phyloP scores from a whole-genome alignment of 2,329 filamentous ascomycete species.

The Sporothrix euskadiensis region DNA sequence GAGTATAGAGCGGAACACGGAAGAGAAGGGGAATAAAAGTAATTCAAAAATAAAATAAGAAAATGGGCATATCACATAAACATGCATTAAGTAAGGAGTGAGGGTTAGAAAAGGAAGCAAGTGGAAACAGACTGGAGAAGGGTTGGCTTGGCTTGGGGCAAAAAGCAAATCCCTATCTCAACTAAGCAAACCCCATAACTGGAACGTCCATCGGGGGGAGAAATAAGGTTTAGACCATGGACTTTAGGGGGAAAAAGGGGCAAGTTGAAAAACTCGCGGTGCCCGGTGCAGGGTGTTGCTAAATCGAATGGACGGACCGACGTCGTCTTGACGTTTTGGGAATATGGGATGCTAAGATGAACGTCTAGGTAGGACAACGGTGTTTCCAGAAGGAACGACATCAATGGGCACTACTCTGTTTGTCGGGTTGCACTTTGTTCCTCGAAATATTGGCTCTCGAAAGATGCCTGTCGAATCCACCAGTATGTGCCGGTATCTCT shows the following conservation, averaged over 20 bases:
- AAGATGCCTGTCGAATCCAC: neutral
- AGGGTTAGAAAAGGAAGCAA: neutral
- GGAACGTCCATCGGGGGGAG: neutral
- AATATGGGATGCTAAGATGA: neutral
- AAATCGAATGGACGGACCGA: neutral
- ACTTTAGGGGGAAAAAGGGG: neutral
- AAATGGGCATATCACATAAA: neutral
- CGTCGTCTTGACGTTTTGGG: neutral
- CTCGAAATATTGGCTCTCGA: neutral
- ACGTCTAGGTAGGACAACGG: neutral
- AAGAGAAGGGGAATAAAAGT: neutral
- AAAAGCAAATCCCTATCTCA: slow-evolving; percentile 16
- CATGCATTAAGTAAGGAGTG: neutral
- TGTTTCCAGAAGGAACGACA: neutral
- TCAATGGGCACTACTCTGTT: neutral
- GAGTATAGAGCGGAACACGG: neutral
- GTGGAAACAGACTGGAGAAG: neutral
- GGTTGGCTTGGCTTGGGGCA: neutral
- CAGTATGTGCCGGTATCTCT: neutral
- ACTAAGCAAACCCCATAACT: neutral
- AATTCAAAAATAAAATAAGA: neutral
- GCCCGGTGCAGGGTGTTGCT: neutral
- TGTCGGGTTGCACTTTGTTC: neutral
- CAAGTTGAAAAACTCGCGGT: slow-evolving; percentile 11
- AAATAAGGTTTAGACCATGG: slow-evolving; percentile 7